Evolutionary conservation across 73 alveolate species (phyloP).

Genomic region (Durusdinium trenchii): DNA sequence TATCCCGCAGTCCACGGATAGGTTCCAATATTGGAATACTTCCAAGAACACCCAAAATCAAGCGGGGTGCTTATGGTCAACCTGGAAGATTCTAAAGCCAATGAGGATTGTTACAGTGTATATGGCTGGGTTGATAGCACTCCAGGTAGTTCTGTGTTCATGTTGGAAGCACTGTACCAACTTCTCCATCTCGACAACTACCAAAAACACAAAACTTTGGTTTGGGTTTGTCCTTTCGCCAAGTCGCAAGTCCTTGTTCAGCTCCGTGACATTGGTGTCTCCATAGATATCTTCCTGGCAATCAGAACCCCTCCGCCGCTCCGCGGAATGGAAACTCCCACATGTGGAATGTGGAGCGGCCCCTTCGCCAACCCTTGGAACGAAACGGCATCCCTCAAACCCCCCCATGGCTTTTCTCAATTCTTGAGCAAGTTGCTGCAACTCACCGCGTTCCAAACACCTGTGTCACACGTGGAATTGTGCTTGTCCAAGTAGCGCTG

Average conservation of each 20-base stretch:
- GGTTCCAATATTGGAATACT: too few relatives aligned
- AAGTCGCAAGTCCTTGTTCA: conserved; percentile 42
- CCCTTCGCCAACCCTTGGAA: not conserved
- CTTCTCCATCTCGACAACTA: not conserved
- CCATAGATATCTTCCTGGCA: conserved; percentile 82
- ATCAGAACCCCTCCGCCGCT: not conserved
- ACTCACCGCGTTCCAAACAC: too few relatives aligned
- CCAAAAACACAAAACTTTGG: not conserved
- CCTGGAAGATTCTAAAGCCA: too few relatives aligned
- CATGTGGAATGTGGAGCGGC: not conserved
- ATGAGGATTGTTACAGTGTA: too few relatives aligned
- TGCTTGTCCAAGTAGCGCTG: too few relatives aligned
- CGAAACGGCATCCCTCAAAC: not conserved
- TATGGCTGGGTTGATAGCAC: too few relatives aligned
- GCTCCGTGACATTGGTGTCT: conserved; percentile 89
- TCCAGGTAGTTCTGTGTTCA: not conserved
- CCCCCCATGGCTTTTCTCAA: not conserved
- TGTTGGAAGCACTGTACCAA: not conserved
- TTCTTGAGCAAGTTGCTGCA: not conserved
- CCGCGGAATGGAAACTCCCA: not conserved
- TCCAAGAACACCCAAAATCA: too few relatives aligned
- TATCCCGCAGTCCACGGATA: too few relatives aligned
- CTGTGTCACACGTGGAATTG: too few relatives aligned
- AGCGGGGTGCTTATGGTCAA: too few relatives aligned
- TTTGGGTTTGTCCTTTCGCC: not conserved